Evolutionary conservation across 2,329 filamentous ascomycete genomes (phyloP), one percentile per base, ranked within the genome.

Genomic region (Pestalotiopsis sp.): DNA sequence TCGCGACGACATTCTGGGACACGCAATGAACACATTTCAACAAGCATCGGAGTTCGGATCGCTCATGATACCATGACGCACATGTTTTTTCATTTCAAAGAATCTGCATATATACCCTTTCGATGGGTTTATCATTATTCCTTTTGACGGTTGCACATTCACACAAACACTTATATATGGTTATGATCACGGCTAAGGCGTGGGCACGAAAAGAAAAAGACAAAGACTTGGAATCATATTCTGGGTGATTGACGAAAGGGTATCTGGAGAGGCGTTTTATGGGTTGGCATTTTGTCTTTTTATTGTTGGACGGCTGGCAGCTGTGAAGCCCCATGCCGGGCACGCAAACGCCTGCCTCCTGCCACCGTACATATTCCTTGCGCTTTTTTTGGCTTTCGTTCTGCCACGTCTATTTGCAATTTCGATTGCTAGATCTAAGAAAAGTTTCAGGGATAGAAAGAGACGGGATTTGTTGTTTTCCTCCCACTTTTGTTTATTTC

Each of bases 1-100:
- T 78, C 63, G 74, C 77, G 36, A 75, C 76, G 25, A 73, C 76
- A 17, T 68, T 78, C 67, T 78, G 76, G 77, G 75, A 77, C 66
- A 69, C 71, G 9, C 64, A 66, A 64, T 70, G 68, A 56, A 49
- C 45, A 57, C 27, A 66, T 52, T 63, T 62, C 59, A 67, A 45
- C 25, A 56, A 39, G 59, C 59, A 49, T 52, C 52, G 64, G 64
- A 66, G 64, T 66, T 66, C 52, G 56, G 56, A 36, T 66, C 36
- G 52, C 64, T 52, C 57, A 67, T 67, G 66, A 67, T 67, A 67
- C 66, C 66, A 63, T 67, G 38, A 63, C 49, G 23, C 45, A 62
- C 58, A 52, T 67, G 38, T 57, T 67, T 67, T 61, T 45, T 49
- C 23, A 17, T 23, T 38, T 11, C 56, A 60, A 23, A 60, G 17